phyloP scores from a whole-genome alignment of 1,139 yeast species.

The Barnettozyma hawaiiensis region DNA sequence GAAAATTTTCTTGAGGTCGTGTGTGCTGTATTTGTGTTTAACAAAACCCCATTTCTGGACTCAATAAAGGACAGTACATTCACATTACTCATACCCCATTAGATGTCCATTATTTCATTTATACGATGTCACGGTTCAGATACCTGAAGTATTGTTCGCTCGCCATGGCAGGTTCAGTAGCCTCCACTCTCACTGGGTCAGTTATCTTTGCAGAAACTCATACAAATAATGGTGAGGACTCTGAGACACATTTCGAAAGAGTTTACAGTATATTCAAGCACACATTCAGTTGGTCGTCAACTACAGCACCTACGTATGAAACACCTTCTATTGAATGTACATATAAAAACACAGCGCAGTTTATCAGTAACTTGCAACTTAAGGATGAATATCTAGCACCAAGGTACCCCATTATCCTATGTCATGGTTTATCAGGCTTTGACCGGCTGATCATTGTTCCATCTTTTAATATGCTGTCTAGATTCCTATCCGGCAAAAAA shows the following conservation, averaged over 20 bases:
- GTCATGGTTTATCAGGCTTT: slow-evolving; percentile 84
- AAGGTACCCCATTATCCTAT: slow-evolving; percentile 61
- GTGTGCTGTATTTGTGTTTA: too few species aligned
- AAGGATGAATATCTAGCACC: slow-evolving; percentile 34
- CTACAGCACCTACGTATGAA: slow-evolving; percentile 2
- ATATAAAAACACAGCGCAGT: slow-evolving; percentile 7
- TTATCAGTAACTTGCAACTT: slow-evolving; percentile 20
- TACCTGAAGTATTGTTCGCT: slow-evolving; percentile 10
- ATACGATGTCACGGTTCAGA: slow-evolving; percentile 3
- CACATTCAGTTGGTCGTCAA: slow-evolving; percentile 12
- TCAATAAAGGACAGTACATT: too few species aligned
- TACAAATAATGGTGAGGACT: not conserved
- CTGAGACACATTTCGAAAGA: not conserved
- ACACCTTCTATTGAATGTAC: slow-evolving; percentile 6
- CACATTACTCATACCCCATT: not conserved
- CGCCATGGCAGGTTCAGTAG: slow-evolving; percentile 11
- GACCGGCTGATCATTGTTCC: slow-evolving; percentile 55
- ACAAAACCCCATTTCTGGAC: too few species aligned
- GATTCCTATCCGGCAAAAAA: slow-evolving; percentile 24
- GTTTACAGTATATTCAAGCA: slow-evolving; percentile 9
- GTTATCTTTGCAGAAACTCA: slow-evolving; percentile 13
- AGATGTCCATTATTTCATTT: not conserved
- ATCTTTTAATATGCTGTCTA: slow-evolving; percentile 30
- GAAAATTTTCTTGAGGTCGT: too few species aligned
- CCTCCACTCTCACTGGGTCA: slow-evolving; percentile 9